phyloP scores from a whole-genome alignment of 305 asterid species.

The Fraxinus nigra region DNA sequence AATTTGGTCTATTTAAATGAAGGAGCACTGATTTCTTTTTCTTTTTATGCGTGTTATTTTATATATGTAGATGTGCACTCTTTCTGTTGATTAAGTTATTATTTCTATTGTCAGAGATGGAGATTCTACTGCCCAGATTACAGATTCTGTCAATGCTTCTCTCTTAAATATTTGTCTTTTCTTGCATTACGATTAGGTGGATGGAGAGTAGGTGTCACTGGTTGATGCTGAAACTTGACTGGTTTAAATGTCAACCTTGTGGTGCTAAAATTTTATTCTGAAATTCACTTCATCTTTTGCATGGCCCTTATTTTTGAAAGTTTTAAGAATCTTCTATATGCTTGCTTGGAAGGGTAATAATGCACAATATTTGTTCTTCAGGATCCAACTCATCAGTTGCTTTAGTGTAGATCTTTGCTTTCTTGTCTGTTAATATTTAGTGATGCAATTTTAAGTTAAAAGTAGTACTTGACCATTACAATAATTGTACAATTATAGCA shows the following conservation, averaged over 20 bases:
- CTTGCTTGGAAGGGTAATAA: not conserved
- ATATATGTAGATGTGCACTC: too few species aligned
- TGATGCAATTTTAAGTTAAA: not conserved
- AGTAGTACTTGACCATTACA: not conserved
- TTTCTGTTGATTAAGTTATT: too few species aligned
- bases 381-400: not conserved
- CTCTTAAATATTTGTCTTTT: not conserved
- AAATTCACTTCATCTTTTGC: not conserved
- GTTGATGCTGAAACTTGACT: conserved; percentile 12
- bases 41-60: not conserved
- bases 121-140: not conserved
- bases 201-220: not conserved
- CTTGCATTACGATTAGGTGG: not conserved
- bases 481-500: not conserved
- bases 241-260: conserved; percentile 1
- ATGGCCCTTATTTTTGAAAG: not conserved
- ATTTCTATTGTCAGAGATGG: not conserved
- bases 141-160: not conserved
- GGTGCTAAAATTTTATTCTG: conserved; percentile 4
- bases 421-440: not conserved
- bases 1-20: conserved; percentile 6
- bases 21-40: not conserved
- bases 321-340: not conserved
- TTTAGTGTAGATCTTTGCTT: not conserved
- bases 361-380: not conserved